phyloP scores from a whole-genome alignment of 208 protist species.

The Entamoeba moshkovskii region DNA sequence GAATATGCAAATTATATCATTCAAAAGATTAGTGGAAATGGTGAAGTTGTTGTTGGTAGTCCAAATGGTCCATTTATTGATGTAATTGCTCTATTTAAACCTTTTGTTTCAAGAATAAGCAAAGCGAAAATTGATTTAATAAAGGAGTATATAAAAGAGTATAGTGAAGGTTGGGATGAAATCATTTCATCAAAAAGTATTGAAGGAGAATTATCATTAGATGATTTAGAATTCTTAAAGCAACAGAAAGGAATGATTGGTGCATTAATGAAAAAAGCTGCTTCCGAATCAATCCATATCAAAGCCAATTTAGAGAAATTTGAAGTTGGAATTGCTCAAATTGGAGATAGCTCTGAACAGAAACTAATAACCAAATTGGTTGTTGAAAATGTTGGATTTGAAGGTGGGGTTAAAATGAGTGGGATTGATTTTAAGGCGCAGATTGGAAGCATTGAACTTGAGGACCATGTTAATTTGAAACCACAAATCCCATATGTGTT shows the following conservation, averaged over 20 bases:
- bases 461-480: neutral
- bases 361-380: neutral
- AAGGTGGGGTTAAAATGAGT: neutral
- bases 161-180: neutral
- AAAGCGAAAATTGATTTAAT: neutral
- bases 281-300: neutral
- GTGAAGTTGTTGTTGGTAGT: neutral
- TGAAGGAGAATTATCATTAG: neutral
- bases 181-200: neutral
- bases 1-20: neutral
- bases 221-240: neutral
- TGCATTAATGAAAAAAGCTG: neutral
- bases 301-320: neutral
- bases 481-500: neutral
- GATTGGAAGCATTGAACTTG: neutral
- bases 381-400: neutral
- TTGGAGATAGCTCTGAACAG: neutral
- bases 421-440: neutral
- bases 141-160: neutral
- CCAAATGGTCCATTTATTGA: neutral
- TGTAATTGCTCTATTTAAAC: neutral
- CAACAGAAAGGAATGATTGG: neutral
- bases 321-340: neutral
- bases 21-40: neutral
- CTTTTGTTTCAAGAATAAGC: neutral